Evolutionary conservation across 352 stramenopile genomes (phyloP).

Genomic region (Globisporangium radiosum): DNA sequence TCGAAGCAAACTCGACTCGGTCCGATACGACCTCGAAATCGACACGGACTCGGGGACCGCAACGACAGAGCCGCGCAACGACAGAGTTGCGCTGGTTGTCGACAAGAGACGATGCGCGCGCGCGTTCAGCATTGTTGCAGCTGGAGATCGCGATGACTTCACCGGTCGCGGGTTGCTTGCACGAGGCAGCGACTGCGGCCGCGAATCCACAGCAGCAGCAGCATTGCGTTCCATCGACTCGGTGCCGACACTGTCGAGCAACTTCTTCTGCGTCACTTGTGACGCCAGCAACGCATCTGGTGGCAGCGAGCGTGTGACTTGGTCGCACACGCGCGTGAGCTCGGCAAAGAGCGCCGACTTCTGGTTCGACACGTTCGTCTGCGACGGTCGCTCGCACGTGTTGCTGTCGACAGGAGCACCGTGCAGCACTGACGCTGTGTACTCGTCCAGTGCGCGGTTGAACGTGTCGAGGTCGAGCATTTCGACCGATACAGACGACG

Average conservation of each 20-base stretch:
- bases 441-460: constrained; percentile 24
- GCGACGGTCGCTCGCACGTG: constrained; percentile 1
- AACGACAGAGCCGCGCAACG: neutral
- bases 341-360: constrained; percentile 20
- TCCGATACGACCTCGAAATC: too few relatives aligned
- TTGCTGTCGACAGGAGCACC: neutral
- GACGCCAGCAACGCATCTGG: constrained; percentile 4
- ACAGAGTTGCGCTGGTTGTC: too few relatives aligned
- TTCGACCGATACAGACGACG: neutral
- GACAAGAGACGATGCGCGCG: neutral
- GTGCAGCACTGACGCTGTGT: constrained; percentile 16
- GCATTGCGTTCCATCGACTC: neutral
- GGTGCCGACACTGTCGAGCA: neutral
- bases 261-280: neutral
- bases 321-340: constrained; percentile 28
- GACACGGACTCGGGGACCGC: neutral
- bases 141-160: neutral
- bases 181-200: neutral
- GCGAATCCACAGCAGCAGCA: too few relatives aligned
- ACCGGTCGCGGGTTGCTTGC: neutral
- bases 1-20: neutral
- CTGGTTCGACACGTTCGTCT: constrained; percentile 6
- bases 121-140: neutral
- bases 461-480: constrained; percentile 14
- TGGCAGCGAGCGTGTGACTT: constrained; percentile 20